Percentiles rank a stretch among this genome's conserved stretches.
Evolutionary conservation across 768 basidiomycete genomes (phyloP).

Genomic region (Grammothele lineata): DNA sequence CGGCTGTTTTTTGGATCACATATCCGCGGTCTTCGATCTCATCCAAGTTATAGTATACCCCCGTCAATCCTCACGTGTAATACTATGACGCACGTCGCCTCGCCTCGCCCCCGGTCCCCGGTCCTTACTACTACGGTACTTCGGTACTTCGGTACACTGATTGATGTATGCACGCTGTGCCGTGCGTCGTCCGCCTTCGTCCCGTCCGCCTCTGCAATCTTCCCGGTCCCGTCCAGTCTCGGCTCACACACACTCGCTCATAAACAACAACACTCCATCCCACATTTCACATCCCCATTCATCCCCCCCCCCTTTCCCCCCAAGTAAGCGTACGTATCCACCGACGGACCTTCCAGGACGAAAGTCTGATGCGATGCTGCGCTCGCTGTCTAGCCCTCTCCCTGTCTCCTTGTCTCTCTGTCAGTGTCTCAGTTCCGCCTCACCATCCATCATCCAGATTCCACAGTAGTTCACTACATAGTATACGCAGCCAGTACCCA

Average conservation of each 20-base stretch:
- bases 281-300: too few relatives aligned
- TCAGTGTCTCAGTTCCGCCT: neutral
- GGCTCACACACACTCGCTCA: too few relatives aligned
- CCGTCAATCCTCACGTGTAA: conserved; percentile 35
- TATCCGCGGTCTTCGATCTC: conserved; percentile 27
- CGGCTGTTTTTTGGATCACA: conserved; percentile 30
- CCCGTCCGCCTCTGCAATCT: conserved; percentile 7
- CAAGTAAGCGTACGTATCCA: too few relatives aligned
- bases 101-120: too few relatives aligned
- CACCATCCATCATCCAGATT: too few relatives aligned
- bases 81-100: conserved; percentile 31
- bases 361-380: conserved; percentile 1
- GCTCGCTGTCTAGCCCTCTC: neutral
- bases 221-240: neutral
- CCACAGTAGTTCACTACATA: neutral
- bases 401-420: too few relatives aligned
- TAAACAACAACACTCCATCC: too few relatives aligned
- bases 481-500: conserved; percentile 1
- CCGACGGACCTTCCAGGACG: too few relatives aligned
- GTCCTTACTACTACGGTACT: too few relatives aligned
- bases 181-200: conserved; percentile 16
- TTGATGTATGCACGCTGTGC: conserved; percentile 21
- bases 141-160: conserved; percentile 22
- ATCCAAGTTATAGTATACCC: conserved; percentile 32
- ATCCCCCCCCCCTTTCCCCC: too few relatives aligned